Conservation (phyloP, 75 land plant species). For the Cryptomeria japonica region DNA sequence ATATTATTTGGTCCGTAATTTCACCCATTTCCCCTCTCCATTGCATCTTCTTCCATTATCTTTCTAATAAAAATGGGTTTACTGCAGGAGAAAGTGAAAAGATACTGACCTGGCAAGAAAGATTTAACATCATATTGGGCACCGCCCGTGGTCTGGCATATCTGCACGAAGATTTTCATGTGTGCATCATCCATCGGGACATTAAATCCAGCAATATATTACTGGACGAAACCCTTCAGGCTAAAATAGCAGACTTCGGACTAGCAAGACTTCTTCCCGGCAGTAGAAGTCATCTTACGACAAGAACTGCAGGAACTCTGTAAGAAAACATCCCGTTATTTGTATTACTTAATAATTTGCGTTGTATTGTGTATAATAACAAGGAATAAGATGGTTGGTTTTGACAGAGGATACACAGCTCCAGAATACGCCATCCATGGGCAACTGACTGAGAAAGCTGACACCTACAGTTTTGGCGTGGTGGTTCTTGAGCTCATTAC, state of each 20-base stretch:
- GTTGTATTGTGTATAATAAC: neutral
- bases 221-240: constrained; percentile 25
- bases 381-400: neutral
- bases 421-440: constrained; percentile 22
- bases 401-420: constrained; percentile 16
- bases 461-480: constrained; percentile 14
- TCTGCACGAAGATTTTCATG: constrained; percentile 30
- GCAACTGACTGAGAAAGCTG: constrained; percentile 20
- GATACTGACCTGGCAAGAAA: constrained; percentile 21
- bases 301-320: constrained; percentile 41
- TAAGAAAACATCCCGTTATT: neutral
- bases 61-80: neutral
- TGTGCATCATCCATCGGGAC: constrained; percentile 53
- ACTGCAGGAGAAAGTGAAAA: constrained; percentile 4
- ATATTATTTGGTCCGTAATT: constrained; percentile 33
- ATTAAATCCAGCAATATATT: constrained; percentile 55
- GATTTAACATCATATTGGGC: constrained; percentile 27
- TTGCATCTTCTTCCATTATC: neutral
- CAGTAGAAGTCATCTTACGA: constrained; percentile 31
- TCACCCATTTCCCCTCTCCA: neutral
- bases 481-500: constrained; percentile 18
- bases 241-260: constrained; percentile 47
- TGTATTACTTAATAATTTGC: neutral
- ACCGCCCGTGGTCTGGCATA: constrained; percentile 28
- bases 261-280: constrained; percentile 31